Evolutionary conservation across 1,139 yeast genomes (phyloP).

Genomic region (Diutina siamensis): DNA sequence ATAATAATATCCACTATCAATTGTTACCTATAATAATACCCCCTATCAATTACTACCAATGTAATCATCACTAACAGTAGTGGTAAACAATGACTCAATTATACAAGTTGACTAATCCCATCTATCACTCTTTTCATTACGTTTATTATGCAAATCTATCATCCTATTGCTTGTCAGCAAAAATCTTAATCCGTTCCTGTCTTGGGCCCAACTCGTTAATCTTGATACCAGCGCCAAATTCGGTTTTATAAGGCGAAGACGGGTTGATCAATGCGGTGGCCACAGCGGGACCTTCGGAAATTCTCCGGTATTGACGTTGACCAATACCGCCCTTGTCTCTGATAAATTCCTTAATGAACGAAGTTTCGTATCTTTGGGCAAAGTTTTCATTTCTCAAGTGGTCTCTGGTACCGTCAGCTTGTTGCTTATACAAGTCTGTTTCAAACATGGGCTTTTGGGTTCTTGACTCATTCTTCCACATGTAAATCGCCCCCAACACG

Average conservation of each 20-base stretch:
- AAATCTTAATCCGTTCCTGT: constrained; percentile 29
- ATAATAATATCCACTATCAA: too few relatives aligned
- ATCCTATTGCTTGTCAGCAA: constrained; percentile 15
- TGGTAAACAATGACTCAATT: too few relatives aligned
- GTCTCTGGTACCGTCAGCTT: constrained; percentile 20
- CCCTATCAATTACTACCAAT: too few relatives aligned
- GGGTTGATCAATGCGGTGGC: constrained; percentile 29
- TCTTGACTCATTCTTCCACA: constrained; percentile 20
- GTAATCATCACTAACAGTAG: too few relatives aligned
- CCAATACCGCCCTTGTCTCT: constrained; percentile 40
- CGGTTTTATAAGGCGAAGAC: constrained; percentile 31
- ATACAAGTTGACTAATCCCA: too few relatives aligned
- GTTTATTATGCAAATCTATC: constrained; percentile 3
- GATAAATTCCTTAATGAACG: constrained; percentile 31
- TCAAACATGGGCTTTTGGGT: constrained; percentile 28
- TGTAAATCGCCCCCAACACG: constrained; percentile 26
- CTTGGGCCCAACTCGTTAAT: constrained; percentile 36
- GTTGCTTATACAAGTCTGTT: constrained; percentile 28
- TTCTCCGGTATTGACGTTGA: constrained; percentile 29
- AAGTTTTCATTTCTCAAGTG: constrained; percentile 28
- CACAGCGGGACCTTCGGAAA: constrained; percentile 17
- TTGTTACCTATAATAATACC: too few relatives aligned
- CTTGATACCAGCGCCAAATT: constrained; percentile 37
- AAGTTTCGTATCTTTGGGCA: constrained; percentile 28
- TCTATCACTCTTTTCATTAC: background rate